These are phyloP conservation scores for Sugiyamaella boreocaroliniensis DNA, from an alignment of 805 yeast genomes.

Conservation along the genomic window DNA sequence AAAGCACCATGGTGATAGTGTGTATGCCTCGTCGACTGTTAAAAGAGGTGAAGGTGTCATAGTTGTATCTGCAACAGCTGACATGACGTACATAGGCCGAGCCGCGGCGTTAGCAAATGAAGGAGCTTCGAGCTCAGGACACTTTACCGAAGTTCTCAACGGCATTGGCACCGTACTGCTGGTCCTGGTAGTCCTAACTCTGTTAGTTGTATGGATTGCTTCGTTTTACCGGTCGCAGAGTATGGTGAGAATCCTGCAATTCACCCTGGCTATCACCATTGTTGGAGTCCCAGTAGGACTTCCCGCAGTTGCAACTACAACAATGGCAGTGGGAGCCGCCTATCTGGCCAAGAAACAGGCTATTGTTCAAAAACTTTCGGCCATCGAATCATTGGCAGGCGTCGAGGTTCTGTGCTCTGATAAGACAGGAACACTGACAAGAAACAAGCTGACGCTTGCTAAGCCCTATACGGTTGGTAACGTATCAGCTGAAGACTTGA, in stretches of 20 bases:
- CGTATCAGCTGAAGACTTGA: constrained; percentile 90
- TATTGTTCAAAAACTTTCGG: constrained; percentile 92
- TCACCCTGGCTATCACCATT: constrained; percentile 91
- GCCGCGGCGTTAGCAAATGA: constrained; percentile 95
- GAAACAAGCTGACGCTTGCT: constrained; percentile 90
- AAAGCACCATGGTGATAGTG: constrained; percentile 79
- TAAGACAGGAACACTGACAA: constrained; percentile 96
- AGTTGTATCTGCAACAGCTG: constrained; percentile 94
- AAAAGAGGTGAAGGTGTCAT: constrained; percentile 93
- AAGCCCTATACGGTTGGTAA: constrained; percentile 98
- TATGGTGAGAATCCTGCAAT: constrained; percentile 83
- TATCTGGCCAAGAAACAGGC: constrained; percentile 96
- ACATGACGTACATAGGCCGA: constrained; percentile 91
- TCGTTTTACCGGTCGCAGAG: constrained; percentile 87
- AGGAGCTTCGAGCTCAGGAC: constrained; percentile 91
- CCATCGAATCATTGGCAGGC: constrained; percentile 95
- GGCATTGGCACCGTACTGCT: constrained; percentile 92
- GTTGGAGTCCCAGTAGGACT: constrained; percentile 98
- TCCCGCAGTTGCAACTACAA: constrained; percentile 97
- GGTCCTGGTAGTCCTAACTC: constrained; percentile 80
- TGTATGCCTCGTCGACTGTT: constrained; percentile 89
- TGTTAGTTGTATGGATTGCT: constrained; percentile 86
- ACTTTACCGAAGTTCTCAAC: constrained; percentile 94
- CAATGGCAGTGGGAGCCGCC: constrained; percentile 99
- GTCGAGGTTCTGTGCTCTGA: constrained; percentile 97